Base-by-base conservation (phyloP, 257 asterid genomes). In the Paraleonurus japonicus region DNA sequence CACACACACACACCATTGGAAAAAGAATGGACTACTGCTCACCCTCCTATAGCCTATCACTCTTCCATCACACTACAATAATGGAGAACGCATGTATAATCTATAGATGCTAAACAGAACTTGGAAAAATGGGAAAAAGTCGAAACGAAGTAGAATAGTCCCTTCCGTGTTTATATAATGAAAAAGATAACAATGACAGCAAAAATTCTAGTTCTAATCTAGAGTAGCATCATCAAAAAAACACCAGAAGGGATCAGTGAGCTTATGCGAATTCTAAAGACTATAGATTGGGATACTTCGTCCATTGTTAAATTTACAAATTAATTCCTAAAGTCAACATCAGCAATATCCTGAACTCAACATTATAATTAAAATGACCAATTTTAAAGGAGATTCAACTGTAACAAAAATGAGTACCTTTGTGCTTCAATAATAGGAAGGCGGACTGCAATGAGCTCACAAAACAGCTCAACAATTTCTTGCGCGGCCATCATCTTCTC, bases 401-500 rank as follows among this genome's bases (percentile, higher is more conserved):
- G 61, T 24, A n/a, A 11, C 35, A 43, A 27, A 32, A 62, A 9
- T 5, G 35, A 28, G 13, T 83, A 89, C 97, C 86, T 89, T 79
- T 91, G 96, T 57, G 85, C 86, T 80, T 89, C 95, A 27, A 89
- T 89, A 39, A 94, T 88, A 28, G 97, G 96, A 65, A 91, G 90
- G 26, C 97, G 90, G 64, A 88, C 99, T 12, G 79, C 76, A 37
- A 89, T 82, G 67, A 94, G 96, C 87, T 91, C 97, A 5, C 86
- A 87, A 60, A 89, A 90, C 33, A 90, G 87, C 85, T 93, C 98
- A 79, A 90, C 74, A 48, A 93, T 90, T 85, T 93, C 98, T 82
- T 93, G 98, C 15, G 98, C 96, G 12, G 96, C 96, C 92, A 86
- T 82, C 97, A 87, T 93, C 81, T 87, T 93, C 92, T 93, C 98